Evolutionary conservation across 345 rosid species (phyloP).

Genomic region (Luvunga scandens): DNA sequence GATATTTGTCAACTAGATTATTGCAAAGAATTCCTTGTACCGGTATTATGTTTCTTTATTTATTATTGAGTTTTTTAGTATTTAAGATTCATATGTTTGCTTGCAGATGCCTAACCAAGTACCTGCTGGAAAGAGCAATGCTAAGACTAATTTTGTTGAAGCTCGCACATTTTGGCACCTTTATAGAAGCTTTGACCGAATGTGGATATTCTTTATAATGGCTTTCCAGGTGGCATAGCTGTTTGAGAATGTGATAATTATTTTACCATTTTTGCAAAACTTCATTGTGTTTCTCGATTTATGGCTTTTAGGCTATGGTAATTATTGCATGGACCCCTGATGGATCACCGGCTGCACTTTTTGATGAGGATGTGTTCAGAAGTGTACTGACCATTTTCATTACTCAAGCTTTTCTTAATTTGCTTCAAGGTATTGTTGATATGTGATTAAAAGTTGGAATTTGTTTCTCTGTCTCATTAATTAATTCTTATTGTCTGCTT

Average conservation of each 20-base stretch:
- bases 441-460: neutral
- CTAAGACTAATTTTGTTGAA: slow-evolving; percentile 98
- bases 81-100: neutral
- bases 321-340: slow-evolving; percentile 78
- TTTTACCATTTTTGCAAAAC: slow-evolving; percentile 15
- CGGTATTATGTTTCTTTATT: neutral
- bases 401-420: slow-evolving; percentile 84
- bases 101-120: slow-evolving; percentile 58
- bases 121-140: slow-evolving; percentile 51
- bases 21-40: neutral
- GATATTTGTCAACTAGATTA: neutral
- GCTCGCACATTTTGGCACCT: slow-evolving; percentile 95
- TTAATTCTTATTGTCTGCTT: neutral
- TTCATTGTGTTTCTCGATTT: slow-evolving; percentile 13
- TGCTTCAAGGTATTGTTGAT: slow-evolving; percentile 63
- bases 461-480: neutral
- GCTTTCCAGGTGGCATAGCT: slow-evolving; percentile 69
- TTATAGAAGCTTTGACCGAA: slow-evolving; percentile 89
- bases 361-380: slow-evolving; percentile 55
- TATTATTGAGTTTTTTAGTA: neutral
- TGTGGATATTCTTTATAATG: slow-evolving; percentile 93
- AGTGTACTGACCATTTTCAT: slow-evolving; percentile 77
- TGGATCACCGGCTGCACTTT: slow-evolving; percentile 68
- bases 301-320: slow-evolving; percentile 74
- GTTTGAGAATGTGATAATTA: slow-evolving; percentile 16